Percentiles rank a stretch among this genome's conserved stretches.
These are phyloP conservation scores for Eremochloa ophiuroides DNA, from an alignment of 176 grass and related monocot species.

Conservation along the genomic window DNA sequence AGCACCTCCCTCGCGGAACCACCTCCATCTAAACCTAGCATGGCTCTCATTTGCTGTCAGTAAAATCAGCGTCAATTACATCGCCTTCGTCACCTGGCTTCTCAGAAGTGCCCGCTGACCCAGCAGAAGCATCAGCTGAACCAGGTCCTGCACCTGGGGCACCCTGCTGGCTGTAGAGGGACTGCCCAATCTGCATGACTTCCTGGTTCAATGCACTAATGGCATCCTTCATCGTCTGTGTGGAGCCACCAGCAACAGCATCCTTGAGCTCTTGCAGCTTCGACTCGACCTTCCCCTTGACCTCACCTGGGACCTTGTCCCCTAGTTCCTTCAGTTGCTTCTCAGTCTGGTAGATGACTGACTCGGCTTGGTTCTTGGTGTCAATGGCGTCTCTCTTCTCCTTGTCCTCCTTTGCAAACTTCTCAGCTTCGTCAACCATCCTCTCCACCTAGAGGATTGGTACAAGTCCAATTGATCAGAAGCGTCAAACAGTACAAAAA, in stretches of 20 bases:
- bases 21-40: background rate
- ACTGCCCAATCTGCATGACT: constrained; percentile 79
- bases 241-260: constrained; percentile 36
- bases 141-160: constrained; percentile 35
- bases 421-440: constrained; percentile 74
- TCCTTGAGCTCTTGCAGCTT: constrained; percentile 61
- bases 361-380: constrained; percentile 78
- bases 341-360: constrained; percentile 70
- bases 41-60: constrained; percentile 46
- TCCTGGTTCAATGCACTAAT: constrained; percentile 58
- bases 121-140: constrained; percentile 30
- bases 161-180: constrained; percentile 58
- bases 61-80: constrained; percentile 75
- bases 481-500: background rate
- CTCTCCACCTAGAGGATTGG: constrained; percentile 48
- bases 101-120: constrained; percentile 31
- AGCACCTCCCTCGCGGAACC: background rate
- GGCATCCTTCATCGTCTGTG: constrained; percentile 56
- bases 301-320: constrained; percentile 55
- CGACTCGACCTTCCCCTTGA: constrained; percentile 56
- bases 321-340: constrained; percentile 79
- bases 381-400: constrained; percentile 71
- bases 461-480: background rate
- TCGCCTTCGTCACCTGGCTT: constrained; percentile 37
- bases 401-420: constrained; percentile 65